A percentile compares a stretch with the other conserved stretches of the same genome.
Conservation (phyloP, 441 rosid species). For the Erodium moschatum region DNA sequence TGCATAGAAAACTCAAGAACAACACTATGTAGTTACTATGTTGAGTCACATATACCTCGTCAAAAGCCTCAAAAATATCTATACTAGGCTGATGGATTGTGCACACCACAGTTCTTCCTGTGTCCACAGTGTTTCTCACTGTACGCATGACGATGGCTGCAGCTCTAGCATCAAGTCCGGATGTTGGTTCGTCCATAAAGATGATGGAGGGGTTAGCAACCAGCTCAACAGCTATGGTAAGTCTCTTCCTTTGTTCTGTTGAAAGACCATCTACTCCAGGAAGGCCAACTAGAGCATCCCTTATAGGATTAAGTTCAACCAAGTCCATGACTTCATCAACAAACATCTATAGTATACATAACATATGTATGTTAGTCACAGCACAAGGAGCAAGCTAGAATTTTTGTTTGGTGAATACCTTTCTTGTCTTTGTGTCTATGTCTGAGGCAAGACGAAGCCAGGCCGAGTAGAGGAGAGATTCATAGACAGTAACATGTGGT, state of each 20-base stretch:
- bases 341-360: constrained; percentile 35
- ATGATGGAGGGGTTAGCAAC: constrained; percentile 76
- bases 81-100: constrained; percentile 58
- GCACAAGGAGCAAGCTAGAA: too few species aligned
- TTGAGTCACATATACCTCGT: not conserved
- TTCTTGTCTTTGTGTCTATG: constrained; percentile 53
- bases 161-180: constrained; percentile 74
- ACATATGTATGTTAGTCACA: not conserved
- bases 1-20: not conserved
- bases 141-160: constrained; percentile 79
- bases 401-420: constrained; percentile 31
- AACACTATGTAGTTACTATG: not conserved
- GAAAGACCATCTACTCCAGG: constrained; percentile 65
- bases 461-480: constrained; percentile 79
- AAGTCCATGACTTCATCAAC: constrained; percentile 64
- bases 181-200: constrained; percentile 79
- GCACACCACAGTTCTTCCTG: constrained; percentile 52
- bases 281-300: constrained; percentile 56
- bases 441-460: constrained; percentile 76
- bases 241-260: constrained; percentile 62
- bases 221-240: constrained; percentile 67
- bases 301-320: constrained; percentile 49
- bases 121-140: constrained; percentile 38
- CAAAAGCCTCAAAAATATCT: constrained; percentile 28
- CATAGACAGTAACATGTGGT: constrained; percentile 75